Evolutionary conservation across 768 basidiomycete genomes (phyloP).

Genomic region (Amanita rubescens): DNA sequence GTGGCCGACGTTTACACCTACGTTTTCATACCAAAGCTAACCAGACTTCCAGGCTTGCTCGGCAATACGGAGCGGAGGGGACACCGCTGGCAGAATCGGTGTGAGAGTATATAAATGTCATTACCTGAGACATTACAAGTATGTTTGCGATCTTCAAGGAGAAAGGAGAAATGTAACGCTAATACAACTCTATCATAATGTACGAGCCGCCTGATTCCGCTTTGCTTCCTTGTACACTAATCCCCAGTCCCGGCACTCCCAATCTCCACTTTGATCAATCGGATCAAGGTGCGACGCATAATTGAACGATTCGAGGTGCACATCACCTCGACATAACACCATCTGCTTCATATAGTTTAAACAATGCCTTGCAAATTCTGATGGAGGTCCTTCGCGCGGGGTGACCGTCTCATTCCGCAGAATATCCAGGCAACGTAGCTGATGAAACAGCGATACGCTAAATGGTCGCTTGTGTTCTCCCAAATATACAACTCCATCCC

Average conservation of each 20-base stretch:
- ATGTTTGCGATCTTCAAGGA: constrained; percentile 55
- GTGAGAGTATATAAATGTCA: too few relatives aligned
- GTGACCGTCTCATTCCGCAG: constrained; percentile 13
- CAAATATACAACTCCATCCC: constrained; percentile 24
- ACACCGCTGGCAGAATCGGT: too few relatives aligned
- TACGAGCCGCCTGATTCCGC: constrained; percentile 16
- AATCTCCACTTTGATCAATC: constrained; percentile 22
- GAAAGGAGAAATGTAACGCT: constrained; percentile 19
- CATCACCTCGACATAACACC: constrained; percentile 25
- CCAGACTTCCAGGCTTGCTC: too few relatives aligned
- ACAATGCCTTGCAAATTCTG: constrained; percentile 21
- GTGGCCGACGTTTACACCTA: too few relatives aligned
- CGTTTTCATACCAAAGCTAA: too few relatives aligned
- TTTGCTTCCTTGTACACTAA: constrained; percentile 22
- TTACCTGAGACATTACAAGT: constrained; percentile 59
- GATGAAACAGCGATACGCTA: constrained; percentile 29
- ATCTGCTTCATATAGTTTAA: constrained; percentile 28
- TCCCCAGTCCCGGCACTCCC: constrained; percentile 29
- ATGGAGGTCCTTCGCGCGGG: constrained; percentile 7
- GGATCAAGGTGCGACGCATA: constrained; percentile 25
- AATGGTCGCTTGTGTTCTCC: constrained; percentile 24
- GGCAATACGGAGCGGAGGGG: too few relatives aligned
- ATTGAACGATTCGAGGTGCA: constrained; percentile 24
- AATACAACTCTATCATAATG: background rate
- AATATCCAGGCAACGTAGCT: constrained; percentile 28